Evolutionary conservation across 2,329 filamentous ascomycete genomes (phyloP), one percentile per base, ranked within the genome.

Genomic region (Lasiodiplodia hormozganensis): DNA sequence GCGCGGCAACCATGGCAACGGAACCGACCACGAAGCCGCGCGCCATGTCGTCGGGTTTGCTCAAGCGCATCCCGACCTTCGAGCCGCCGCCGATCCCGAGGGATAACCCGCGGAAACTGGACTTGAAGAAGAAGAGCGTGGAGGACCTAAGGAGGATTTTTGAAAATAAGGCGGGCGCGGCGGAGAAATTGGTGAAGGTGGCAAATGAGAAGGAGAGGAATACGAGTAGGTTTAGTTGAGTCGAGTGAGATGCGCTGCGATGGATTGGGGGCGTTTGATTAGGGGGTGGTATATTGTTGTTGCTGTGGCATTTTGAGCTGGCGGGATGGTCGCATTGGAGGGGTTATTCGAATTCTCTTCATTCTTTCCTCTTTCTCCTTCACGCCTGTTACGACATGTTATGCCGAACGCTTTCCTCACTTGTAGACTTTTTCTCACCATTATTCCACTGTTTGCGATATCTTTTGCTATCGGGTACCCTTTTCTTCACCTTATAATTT

Each of bases 141-240:
- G 83, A 85, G 56, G 82, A 85, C 73, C 70, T 85, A 69, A 74
- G 82, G 66, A 73, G 80, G 70, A 71, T 85, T 65, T 85, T 84
- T 69, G 83, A 85, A 72, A 83, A 85, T 71, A 73, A 83, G 54
- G 81, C 79, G 8, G 80, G 77, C 2, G 81, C 81, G 16, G 82
- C 76, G 52, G 74, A 73, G 68, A 74, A 71, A 36, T 70, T 80
- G 70, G 75, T 75, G 4, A 72, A 74, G 67, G 70, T 72, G 12
- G 73, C 69, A 34, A 68, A 53, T 8, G 65, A 60, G 47, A 62
- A 53, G 31, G 40, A 23, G 25, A n/a, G 16, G n/a, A 34, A 28
- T 31, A n/a, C 34, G 62, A 23, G 62, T 18, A n/a, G 43, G 8
- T 16, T 28, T 38, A 16, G 25, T 31, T 25, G 43, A 34, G 36